These are phyloP conservation scores for Cryoendolithus antarcticus DNA, from an alignment of 2,329 filamentous ascomycete genomes.

Conservation along the genomic window DNA sequence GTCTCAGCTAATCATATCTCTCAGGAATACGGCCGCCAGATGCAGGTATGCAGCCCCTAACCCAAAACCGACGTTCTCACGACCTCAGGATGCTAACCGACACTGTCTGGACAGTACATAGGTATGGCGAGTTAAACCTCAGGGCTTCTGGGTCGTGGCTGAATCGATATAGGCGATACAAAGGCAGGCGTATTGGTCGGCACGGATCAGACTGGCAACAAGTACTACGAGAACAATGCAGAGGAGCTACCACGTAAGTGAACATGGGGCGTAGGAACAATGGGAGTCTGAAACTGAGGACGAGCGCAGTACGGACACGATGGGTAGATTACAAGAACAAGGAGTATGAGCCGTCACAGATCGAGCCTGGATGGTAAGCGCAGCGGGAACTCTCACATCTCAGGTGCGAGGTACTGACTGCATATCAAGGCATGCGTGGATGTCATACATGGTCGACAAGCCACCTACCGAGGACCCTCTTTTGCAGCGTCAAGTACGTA, in stretches of 20 bases:
- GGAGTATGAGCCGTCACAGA: constrained; percentile 73
- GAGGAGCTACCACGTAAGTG: constrained; percentile 79
- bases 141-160: constrained; percentile 10
- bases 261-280: neutral
- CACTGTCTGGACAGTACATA: constrained; percentile 19
- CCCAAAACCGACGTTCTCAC: neutral
- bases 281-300: neutral
- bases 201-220: constrained; percentile 86
- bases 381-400: neutral
- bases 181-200: constrained; percentile 82
- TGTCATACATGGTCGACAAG: constrained; percentile 84
- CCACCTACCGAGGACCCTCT: constrained; percentile 67
- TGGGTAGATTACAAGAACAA: constrained; percentile 95
- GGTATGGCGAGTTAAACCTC: constrained; percentile 15
- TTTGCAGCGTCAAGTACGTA: constrained; percentile 51
- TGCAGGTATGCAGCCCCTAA: constrained; percentile 57
- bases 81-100: neutral
- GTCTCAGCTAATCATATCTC: constrained; percentile 21
- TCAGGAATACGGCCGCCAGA: constrained; percentile 82
- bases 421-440: constrained; percentile 71
- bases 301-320: constrained; percentile 64
- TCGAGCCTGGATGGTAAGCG: constrained; percentile 74
- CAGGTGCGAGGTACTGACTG: constrained; percentile 1
- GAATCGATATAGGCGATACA: constrained; percentile 63
- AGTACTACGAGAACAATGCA: constrained; percentile 82